These are phyloP conservation scores for Entomortierella beljakovae DNA, from an alignment of 192 early-diverging fungal genomes.

Conservation along the genomic window DNA sequence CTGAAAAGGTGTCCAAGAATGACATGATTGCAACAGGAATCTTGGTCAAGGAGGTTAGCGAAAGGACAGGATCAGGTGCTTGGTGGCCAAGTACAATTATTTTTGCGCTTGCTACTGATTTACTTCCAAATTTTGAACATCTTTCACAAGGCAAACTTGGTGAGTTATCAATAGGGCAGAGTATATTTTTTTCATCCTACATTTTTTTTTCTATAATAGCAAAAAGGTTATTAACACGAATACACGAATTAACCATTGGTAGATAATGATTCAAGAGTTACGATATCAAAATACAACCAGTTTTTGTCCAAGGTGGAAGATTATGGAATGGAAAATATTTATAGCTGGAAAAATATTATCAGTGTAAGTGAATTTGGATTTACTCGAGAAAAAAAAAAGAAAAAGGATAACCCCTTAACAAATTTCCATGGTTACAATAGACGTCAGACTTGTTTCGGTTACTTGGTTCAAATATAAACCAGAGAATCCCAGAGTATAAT, in stretches of 20 bases:
- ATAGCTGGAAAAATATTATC: constrained; percentile 53
- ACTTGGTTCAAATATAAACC: constrained; percentile 3
- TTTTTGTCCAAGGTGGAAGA: constrained; percentile 38
- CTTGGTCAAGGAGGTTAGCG: constrained; percentile 64
- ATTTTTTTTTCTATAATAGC: too few relatives aligned
- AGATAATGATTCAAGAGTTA: constrained; percentile 20
- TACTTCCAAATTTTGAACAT: constrained; percentile 53
- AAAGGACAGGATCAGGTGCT: constrained; percentile 56
- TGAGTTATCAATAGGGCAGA: neutral
- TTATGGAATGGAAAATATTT: constrained; percentile 56
- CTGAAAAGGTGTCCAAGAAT: neutral
- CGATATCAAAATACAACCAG: constrained; percentile 39
- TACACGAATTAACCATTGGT: neutral
- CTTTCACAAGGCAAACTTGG: constrained; percentile 25
- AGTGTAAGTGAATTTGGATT: too few relatives aligned
- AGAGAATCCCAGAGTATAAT: constrained; percentile 67
- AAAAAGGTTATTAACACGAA: neutral
- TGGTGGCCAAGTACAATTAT: constrained; percentile 63
- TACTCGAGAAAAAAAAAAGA: too few relatives aligned
- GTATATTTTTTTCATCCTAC: neutral
- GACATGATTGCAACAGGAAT: constrained; percentile 58
- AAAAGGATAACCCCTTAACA: too few relatives aligned
- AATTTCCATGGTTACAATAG: too few relatives aligned
- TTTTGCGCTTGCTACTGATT: constrained; percentile 60
- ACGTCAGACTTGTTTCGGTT: neutral